Evolutionary conservation across 768 basidiomycete species (phyloP), one percentile per base, ranked within the genome.

Genomic region (Mycena epipterygia): DNA sequence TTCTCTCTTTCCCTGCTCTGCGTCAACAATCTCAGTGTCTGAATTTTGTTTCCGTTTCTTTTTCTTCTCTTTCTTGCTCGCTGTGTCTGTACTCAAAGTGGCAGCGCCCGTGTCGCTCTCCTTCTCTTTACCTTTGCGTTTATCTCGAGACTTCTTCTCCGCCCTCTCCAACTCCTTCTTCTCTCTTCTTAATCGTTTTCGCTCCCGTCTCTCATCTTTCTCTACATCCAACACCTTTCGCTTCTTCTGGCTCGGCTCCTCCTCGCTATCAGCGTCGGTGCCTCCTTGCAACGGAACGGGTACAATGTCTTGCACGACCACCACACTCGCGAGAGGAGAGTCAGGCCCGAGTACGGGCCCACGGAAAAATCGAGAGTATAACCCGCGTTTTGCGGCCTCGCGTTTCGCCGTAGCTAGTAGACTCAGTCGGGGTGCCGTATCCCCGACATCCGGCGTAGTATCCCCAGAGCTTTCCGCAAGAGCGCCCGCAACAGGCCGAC

Each of bases 331-430:
- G 25, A 46, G 13, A 29, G 71, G 67, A 7, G 74, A 64, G 44
- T 87, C 88, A 27, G 88, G 88, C 2, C 88, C 88, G 21, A 95
- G 79, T 37, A 92, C 82, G 23, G 93, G 90, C 0, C 95, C 96
- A 27, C 91, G 89, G 76, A 92, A 93, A 79, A 98, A 97, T 67
- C 86, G 85, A 5, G 94, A 85, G 78, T 98, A 98, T 4, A 98
- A 85, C 23, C 84, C 86, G 14, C 88, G 85, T 69, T 87, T 89
- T 0, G 95, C 96, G 13, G 93, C 90, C 73, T 95, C 93, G 51
- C 92, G 86, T 79, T 95, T 95, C 7, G 95, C 93, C 5, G 82
- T 79, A 0, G 89, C 83, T 61, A 95, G 76, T 16, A 95, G 79
- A 65, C 84, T 89, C 23, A 86, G 80, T 51, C 83, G 84, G 8